These are phyloP conservation scores for Panellus pusillus DNA, from an alignment of 768 basidiomycete species.

Conservation along the genomic window DNA sequence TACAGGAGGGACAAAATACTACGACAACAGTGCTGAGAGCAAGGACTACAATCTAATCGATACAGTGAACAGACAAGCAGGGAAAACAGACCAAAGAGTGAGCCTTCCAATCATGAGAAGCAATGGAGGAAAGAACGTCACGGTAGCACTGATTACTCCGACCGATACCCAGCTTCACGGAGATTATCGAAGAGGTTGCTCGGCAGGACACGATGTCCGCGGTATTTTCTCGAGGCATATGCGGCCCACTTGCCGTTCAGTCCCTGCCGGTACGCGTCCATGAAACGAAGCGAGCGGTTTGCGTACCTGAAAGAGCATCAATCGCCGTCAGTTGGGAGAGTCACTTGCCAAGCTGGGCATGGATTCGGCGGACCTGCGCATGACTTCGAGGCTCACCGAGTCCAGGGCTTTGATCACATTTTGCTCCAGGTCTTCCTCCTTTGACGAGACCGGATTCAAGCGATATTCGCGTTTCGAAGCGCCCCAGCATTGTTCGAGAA, in stretches of 20 bases:
- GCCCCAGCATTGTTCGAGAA: slow-evolving; percentile 31
- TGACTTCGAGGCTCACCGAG: slow-evolving; percentile 12
- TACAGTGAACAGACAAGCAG: too few relatives aligned
- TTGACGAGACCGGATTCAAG: slow-evolving; percentile 7
- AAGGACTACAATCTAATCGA: too few relatives aligned
- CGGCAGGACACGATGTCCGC: background rate
- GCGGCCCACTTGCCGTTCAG: slow-evolving; percentile 1
- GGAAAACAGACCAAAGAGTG: too few relatives aligned
- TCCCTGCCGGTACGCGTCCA: slow-evolving; percentile 14
- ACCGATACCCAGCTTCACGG: too few relatives aligned
- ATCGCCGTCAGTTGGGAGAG: too few relatives aligned
- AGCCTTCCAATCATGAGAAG: too few relatives aligned
- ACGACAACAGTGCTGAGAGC: too few relatives aligned
- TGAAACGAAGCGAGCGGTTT: slow-evolving; percentile 1
- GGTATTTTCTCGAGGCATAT: background rate
- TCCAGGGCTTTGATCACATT: slow-evolving; percentile 22
- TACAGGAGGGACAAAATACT: too few relatives aligned
- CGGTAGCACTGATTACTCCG: too few relatives aligned
- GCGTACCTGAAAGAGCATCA: too few relatives aligned
- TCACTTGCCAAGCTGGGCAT: too few relatives aligned
- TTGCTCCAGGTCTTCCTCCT: slow-evolving; percentile 21
- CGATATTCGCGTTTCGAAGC: slow-evolving; percentile 26
- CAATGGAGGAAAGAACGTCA: too few relatives aligned
- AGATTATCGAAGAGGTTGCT: background rate
- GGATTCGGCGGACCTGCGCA: slow-evolving; percentile 9